phyloP scores from a whole-genome alignment of 2,329 filamentous ascomycete genomes.

The Escovopsis sp. region DNA sequence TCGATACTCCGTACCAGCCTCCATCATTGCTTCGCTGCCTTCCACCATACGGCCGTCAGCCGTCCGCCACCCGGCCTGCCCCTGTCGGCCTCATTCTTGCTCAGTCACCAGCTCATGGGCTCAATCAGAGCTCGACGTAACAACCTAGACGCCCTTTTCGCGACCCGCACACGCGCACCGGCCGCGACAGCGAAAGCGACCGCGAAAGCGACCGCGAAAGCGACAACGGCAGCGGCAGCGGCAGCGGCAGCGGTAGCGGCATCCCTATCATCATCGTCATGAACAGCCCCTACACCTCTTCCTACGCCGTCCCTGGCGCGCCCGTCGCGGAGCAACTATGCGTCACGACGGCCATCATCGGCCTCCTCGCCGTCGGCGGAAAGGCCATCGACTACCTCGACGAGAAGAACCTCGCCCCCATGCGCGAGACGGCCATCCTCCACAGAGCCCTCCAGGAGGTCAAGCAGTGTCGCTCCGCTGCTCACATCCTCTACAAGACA shows the following conservation, averaged over 20 bases:
- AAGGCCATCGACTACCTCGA: conserved; percentile 19
- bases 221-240: not conserved
- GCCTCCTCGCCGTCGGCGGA: conserved; percentile 21
- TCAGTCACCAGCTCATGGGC: too few relatives aligned
- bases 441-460: conserved; percentile 20
- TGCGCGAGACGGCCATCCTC: conserved; percentile 13
- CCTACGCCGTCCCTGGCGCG: not conserved
- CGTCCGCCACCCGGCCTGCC: too few relatives aligned
- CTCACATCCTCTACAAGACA: conserved; percentile 22
- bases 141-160: too few relatives aligned
- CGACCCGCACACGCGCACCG: too few relatives aligned
- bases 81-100: too few relatives aligned
- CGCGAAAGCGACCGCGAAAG: not conserved
- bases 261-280: not conserved
- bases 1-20: too few relatives aligned
- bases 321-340: conserved; percentile 15
- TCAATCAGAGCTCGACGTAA: too few relatives aligned
- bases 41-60: too few relatives aligned
- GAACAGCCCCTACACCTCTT: not conserved
- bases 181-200: not conserved
- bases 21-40: too few relatives aligned
- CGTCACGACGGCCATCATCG: conserved; percentile 22
- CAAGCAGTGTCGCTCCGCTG: conserved; percentile 23
- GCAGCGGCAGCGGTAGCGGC: not conserved
- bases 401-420: conserved; percentile 19